These are phyloP conservation scores for Plasmodium malariae DNA, from an alignment of 169 alveolate species.

Conservation along the genomic window DNA sequence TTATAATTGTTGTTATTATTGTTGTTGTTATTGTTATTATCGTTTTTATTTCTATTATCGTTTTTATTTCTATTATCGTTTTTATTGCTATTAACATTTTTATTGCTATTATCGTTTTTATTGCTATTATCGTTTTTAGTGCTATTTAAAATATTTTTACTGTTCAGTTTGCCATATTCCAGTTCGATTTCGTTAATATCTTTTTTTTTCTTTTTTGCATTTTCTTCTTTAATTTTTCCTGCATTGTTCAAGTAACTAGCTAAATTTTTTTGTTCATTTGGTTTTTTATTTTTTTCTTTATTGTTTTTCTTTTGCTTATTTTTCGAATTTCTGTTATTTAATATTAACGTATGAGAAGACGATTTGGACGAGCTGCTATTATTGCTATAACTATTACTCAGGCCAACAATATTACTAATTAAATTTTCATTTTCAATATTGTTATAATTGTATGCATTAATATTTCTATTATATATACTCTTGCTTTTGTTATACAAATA, in stretches of 20 bases:
- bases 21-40: not conserved
- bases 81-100: not conserved
- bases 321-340: conserved; percentile 1
- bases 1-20: not conserved
- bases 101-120: not conserved
- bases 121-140: not conserved
- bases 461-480: conserved; percentile 55
- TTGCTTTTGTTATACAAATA: conserved; percentile 70
- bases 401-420: conserved; percentile 40
- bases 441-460: conserved; percentile 44
- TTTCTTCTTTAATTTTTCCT: conserved; percentile 1
- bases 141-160: not conserved
- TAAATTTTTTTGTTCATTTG: not conserved
- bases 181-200: not conserved
- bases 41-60: not conserved
- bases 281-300: not conserved
- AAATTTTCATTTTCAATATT: conserved; percentile 74
- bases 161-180: not conserved
- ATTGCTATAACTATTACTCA: conserved; percentile 26
- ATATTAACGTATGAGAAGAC: conserved; percentile 16
- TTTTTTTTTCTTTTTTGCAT: not conserved
- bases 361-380: conserved; percentile 30
- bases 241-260: conserved; percentile 13
- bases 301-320: not conserved
- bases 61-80: not conserved